These are phyloP conservation scores for Allodekkera sacchari DNA, from an alignment of 805 yeast genomes.

Conservation along the genomic window DNA sequence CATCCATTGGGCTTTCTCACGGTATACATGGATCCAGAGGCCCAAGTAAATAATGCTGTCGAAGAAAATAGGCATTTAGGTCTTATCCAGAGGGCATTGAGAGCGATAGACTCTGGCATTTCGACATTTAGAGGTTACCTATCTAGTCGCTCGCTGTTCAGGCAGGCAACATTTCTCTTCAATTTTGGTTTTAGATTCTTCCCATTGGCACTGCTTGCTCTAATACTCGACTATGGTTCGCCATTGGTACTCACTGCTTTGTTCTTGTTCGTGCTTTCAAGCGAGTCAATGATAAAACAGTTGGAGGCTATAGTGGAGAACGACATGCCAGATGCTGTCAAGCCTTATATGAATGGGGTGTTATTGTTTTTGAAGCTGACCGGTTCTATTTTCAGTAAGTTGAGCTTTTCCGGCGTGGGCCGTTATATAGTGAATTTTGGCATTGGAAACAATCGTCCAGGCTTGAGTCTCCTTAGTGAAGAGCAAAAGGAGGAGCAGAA, in stretches of 20 bases:
- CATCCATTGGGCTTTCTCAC: conserved; percentile 9
- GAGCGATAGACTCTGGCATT: too few relatives aligned
- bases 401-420: neutral
- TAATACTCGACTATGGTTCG: conserved; percentile 1
- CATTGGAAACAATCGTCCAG: conserved; percentile 8
- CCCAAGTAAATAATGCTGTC: too few relatives aligned
- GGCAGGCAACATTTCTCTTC: too few relatives aligned
- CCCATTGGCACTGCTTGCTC: conserved; percentile 1
- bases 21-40: neutral
- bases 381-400: neutral
- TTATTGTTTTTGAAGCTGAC: neutral
- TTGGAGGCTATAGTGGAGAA: conserved; percentile 4
- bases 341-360: neutral
- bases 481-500: neutral
- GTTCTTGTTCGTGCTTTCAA: conserved; percentile 1
- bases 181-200: neutral
- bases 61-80: too few relatives aligned
- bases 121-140: too few relatives aligned
- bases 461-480: too few relatives aligned
- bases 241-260: conserved; percentile 2
- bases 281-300: neutral
- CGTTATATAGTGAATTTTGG: conserved; percentile 1
- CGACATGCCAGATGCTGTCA: conserved; percentile 3
- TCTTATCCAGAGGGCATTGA: too few relatives aligned
- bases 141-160: too few relatives aligned